These are phyloP conservation scores for Diaporthe ilicicola DNA, from an alignment of 2,329 filamentous ascomycete species.

Conservation along the genomic window DNA sequence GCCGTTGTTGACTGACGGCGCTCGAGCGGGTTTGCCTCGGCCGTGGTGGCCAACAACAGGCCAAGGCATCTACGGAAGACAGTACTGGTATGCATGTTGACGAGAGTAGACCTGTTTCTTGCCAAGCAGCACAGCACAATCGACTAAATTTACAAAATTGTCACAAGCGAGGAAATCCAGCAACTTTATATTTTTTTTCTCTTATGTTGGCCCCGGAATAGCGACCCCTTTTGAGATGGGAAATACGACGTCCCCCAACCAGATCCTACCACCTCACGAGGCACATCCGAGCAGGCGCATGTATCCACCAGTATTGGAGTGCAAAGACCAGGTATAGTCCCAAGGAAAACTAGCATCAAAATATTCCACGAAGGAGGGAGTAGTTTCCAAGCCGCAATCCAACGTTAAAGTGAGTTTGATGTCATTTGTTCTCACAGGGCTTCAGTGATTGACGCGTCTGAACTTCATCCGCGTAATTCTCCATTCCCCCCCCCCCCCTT, in stretches of 20 bases:
- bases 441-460: neutral
- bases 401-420: neutral
- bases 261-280: neutral
- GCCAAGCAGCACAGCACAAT: neutral
- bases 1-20: constrained; percentile 32
- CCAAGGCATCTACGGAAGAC: neutral
- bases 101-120: neutral
- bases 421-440: neutral
- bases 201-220: neutral
- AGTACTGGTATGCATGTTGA: constrained; percentile 1
- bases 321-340: neutral
- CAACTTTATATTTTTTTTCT: constrained; percentile 11
- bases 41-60: constrained; percentile 3
- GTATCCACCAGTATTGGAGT: too few relatives aligned
- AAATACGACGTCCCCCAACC: neutral
- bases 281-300: neutral
- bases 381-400: neutral
- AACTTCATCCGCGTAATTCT: neutral
- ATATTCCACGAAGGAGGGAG: constrained; percentile 13
- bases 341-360: neutral
- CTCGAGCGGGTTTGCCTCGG: constrained; percentile 6
- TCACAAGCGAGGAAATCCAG: neutral
- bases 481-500: neutral
- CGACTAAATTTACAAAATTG: neutral
- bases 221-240: neutral